Percentiles rank a stretch among this genome's conserved stretches.
These are phyloP conservation scores for Fusarium torulosum DNA, from an alignment of 2,329 filamentous ascomycete genomes.

Conservation along the genomic window DNA sequence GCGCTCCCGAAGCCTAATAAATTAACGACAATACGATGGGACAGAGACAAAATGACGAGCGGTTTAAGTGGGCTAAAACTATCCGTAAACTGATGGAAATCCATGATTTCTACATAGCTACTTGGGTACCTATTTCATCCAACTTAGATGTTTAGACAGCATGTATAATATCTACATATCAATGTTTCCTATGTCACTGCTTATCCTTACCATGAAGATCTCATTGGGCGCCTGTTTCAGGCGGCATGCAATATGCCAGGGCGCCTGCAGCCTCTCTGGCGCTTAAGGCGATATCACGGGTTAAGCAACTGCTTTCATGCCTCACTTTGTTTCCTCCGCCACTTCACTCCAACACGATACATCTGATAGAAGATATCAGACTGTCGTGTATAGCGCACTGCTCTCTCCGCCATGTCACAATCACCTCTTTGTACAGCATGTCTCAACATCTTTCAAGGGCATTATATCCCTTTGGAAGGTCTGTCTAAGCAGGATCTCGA, in stretches of 20 bases:
- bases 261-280: not conserved
- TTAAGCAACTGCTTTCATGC: not conserved
- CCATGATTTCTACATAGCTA: no score
- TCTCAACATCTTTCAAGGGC: slow-evolving; percentile 25
- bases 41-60: slow-evolving; percentile 1
- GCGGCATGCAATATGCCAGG: not conserved
- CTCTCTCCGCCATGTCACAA: not conserved
- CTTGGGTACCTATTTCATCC: not conserved
- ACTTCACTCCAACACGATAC: not conserved
- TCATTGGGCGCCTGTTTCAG: not conserved
- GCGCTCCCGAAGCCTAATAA: slow-evolving; percentile 3
- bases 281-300: no score
- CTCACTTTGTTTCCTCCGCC: not conserved
- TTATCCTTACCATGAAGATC: not conserved
- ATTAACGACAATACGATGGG: not conserved
- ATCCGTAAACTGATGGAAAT: no score
- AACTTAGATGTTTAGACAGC: not conserved
- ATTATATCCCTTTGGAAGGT: slow-evolving; percentile 11
- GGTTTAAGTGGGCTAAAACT: not conserved
- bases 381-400: not conserved
- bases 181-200: not conserved
- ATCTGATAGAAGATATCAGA: not conserved
- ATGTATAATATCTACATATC: not conserved
- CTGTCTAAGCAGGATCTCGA: slow-evolving; percentile 13
- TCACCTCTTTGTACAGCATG: slow-evolving; percentile 19